These are phyloP conservation scores for Colletotrichum tropicale DNA, from an alignment of 2,329 filamentous ascomycete species.

Conservation along the genomic window DNA sequence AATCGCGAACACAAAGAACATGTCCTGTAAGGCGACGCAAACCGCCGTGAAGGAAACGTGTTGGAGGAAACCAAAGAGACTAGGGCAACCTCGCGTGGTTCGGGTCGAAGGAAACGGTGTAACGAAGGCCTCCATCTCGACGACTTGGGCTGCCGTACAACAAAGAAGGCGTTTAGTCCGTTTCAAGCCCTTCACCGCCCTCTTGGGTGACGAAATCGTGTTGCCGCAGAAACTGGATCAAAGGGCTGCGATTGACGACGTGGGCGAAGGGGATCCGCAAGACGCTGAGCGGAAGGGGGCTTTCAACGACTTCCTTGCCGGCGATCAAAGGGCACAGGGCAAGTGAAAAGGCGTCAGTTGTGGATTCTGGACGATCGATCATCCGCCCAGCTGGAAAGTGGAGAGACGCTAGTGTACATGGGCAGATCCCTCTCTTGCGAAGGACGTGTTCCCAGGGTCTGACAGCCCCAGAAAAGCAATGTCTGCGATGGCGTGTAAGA, in stretches of 20 bases:
- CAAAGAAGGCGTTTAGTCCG: slow-evolving; percentile 8
- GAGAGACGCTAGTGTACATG: not conserved
- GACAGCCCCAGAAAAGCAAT: not conserved
- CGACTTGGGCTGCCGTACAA: not conserved
- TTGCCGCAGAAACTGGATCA: not conserved
- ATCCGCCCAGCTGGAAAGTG: not conserved
- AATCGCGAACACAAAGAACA: not conserved
- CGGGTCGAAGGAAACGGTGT: not conserved
- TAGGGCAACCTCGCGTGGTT: not conserved
- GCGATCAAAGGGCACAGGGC: not conserved
- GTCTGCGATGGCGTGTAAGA: not conserved
- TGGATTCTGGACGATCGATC: not conserved
- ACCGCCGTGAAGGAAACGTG: not conserved
- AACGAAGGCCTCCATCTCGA: not conserved
- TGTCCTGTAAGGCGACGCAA: not conserved
- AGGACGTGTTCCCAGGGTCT: not conserved
- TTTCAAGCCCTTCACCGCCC: slow-evolving; percentile 12
- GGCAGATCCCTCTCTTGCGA: not conserved
- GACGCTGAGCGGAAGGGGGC: not conserved
- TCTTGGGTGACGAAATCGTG: not conserved
- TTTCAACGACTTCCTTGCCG: not conserved
- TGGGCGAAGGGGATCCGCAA: not conserved
- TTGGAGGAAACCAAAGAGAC: not conserved
- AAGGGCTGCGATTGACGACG: not conserved
- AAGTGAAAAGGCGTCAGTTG: not conserved